These are phyloP conservation scores for Klebsormidium nitens DNA, from an alignment of 139 green algal genomes.

Conservation along the genomic window DNA sequence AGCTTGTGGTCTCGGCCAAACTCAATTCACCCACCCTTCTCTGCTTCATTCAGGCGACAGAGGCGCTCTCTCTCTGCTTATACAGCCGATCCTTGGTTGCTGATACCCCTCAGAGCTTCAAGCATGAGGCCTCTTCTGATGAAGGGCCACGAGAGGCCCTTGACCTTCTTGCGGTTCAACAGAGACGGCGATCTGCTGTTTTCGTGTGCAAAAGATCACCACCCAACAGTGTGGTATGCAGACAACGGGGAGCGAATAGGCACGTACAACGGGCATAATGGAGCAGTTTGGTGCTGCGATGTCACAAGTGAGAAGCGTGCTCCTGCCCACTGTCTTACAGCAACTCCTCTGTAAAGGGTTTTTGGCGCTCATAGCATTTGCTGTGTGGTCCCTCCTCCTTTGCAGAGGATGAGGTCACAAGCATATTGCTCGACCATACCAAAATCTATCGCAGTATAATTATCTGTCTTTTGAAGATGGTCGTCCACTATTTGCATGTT, in stretches of 20 bases:
- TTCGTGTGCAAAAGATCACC: conserved; percentile 86
- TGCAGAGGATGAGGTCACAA: too few relatives aligned
- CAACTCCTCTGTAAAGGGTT: too few relatives aligned
- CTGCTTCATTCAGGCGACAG: too few relatives aligned
- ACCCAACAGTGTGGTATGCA: conserved; percentile 81
- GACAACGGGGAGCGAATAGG: conserved; percentile 86
- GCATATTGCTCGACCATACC: background rate
- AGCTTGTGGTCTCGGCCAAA: too few relatives aligned
- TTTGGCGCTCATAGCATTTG: too few relatives aligned
- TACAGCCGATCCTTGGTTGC: too few relatives aligned
- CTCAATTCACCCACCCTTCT: too few relatives aligned
- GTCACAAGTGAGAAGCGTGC: conserved; percentile 60
- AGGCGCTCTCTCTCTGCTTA: too few relatives aligned
- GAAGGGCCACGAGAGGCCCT: conserved; percentile 79
- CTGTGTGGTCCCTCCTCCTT: too few relatives aligned
- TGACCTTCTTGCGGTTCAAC: conserved; percentile 94
- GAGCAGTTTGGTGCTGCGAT: conserved; percentile 85
- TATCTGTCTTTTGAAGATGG: background rate
- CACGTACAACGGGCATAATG: conserved; percentile 96
- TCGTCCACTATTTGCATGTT: background rate
- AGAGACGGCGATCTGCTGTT: conserved; percentile 92
- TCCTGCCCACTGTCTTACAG: too few relatives aligned
- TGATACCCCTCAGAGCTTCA: too few relatives aligned
- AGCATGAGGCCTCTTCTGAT: conserved; percentile 79
- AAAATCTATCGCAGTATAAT: background rate